Percentiles rank a stretch among this genome's conserved stretches.
Evolutionary conservation across 2,329 filamentous ascomycete species (phyloP).

Genomic region (Ophiostoma ips): DNA sequence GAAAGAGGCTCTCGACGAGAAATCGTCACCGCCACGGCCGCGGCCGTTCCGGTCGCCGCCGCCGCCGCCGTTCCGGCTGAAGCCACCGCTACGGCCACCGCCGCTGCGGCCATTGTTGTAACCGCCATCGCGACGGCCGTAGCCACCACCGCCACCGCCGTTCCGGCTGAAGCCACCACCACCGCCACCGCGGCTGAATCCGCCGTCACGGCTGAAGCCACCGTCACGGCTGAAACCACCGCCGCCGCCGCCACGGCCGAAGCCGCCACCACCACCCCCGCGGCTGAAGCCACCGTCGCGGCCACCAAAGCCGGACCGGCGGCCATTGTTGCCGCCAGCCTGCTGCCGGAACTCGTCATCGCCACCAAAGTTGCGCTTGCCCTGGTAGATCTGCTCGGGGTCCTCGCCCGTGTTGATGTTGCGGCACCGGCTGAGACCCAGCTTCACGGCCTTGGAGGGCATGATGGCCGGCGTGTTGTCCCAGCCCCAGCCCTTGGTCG

Average conservation of each 20-base stretch:
- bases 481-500: constrained; percentile 37
- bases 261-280: background rate
- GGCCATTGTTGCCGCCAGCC: background rate
- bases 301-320: background rate
- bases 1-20: background rate
- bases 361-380: constrained; percentile 1
- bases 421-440: constrained; percentile 7
- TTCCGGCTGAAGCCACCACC: background rate
- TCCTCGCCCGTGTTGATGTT: background rate
- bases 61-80: background rate
- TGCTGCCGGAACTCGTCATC: background rate
- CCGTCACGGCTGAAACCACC: background rate
- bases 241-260: background rate
- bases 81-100: background rate
- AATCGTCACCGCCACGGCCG: background rate
- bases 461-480: constrained; percentile 27
- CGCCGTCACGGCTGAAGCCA: background rate
- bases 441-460: constrained; percentile 15
- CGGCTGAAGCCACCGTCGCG: background rate
- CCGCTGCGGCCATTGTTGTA: background rate
- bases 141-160: background rate
- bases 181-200: background rate
- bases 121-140: background rate
- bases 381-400: background rate
- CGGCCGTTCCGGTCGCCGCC: background rate